A percentile compares a stretch with the other conserved stretches of the same genome.
Evolutionary conservation across 2,329 filamentous ascomycete species (phyloP).

Genomic region (Lachnum nothofagi): DNA sequence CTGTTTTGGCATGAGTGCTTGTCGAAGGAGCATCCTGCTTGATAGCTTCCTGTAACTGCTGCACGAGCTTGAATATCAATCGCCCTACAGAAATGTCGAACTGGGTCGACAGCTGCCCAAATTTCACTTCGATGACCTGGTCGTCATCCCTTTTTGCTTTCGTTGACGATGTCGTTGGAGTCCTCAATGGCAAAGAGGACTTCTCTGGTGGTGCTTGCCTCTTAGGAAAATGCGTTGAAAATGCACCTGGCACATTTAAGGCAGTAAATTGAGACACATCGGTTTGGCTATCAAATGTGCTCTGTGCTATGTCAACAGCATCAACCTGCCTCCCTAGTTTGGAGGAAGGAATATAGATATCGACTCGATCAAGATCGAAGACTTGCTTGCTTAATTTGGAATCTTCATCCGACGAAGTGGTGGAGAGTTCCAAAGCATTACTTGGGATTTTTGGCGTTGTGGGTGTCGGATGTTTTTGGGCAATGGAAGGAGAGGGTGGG

Average conservation of each 20-base stretch:
- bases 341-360: slow-evolving; percentile 31
- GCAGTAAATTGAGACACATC: slow-evolving; percentile 33
- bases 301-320: slow-evolving; percentile 11
- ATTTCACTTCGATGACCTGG: slow-evolving; percentile 25
- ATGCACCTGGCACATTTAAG: slow-evolving; percentile 56
- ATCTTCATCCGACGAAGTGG: slow-evolving; percentile 25
- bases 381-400: slow-evolving; percentile 32
- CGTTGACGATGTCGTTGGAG: slow-evolving; percentile 3
- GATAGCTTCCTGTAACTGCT: slow-evolving; percentile 24
- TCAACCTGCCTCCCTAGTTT: slow-evolving; percentile 1
- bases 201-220: slow-evolving; percentile 8
- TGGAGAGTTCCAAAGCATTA: slow-evolving; percentile 25
- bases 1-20: slow-evolving; percentile 5
- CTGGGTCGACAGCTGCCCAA: slow-evolving; percentile 27
- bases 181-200: background rate
- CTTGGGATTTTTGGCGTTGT: slow-evolving; percentile 23
- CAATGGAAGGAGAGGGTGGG: background rate
- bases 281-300: slow-evolving; percentile 20
- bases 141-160: slow-evolving; percentile 6
- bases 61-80: slow-evolving; percentile 29
- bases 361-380: slow-evolving; percentile 33
- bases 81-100: slow-evolving; percentile 34
- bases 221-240: slow-evolving; percentile 43
- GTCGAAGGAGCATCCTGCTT: slow-evolving; percentile 12
- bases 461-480: slow-evolving; percentile 7